A percentile compares a stretch with the other conserved stretches of the same genome.
Conservation (phyloP, 768 basidiomycete species). For the Mycena chlorophos region DNA sequence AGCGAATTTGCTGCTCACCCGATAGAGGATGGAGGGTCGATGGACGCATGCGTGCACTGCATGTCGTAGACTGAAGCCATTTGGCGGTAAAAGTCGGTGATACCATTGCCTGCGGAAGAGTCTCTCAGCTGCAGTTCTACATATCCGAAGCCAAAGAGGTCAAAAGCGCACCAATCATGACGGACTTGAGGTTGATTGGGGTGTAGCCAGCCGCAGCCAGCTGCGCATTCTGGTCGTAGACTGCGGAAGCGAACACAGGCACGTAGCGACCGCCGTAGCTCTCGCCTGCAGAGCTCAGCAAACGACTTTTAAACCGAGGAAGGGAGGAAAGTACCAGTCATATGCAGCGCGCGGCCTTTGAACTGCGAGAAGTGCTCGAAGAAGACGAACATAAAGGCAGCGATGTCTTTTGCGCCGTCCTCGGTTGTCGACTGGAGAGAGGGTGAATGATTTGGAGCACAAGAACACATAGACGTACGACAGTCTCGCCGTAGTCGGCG, state of each 20-base stretch:
- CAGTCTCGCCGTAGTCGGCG: slow-evolving; percentile 61
- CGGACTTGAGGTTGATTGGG: slow-evolving; percentile 50
- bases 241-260: slow-evolving; percentile 48
- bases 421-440: background rate
- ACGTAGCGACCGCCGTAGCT: slow-evolving; percentile 57
- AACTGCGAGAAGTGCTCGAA: slow-evolving; percentile 74
- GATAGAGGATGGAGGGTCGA: slow-evolving; percentile 39
- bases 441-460: background rate
- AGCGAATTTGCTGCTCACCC: slow-evolving; percentile 24
- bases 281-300: no score
- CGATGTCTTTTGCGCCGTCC: slow-evolving; percentile 50
- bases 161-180: slow-evolving; percentile 44
- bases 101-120: slow-evolving; percentile 41
- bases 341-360: slow-evolving; percentile 64
- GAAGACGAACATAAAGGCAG: slow-evolving; percentile 70
- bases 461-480: slow-evolving; percentile 39
- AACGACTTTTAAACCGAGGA: no score
- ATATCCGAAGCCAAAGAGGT: background rate
- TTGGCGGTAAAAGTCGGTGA: slow-evolving; percentile 42
- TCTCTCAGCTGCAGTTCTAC: background rate
- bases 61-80: slow-evolving; percentile 45
- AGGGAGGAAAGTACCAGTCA: no score
- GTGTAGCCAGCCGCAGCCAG: slow-evolving; percentile 43
- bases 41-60: slow-evolving; percentile 44
- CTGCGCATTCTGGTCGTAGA: slow-evolving; percentile 48